These are phyloP conservation scores for Gymnopilus dilepis DNA, from an alignment of 768 basidiomycete species.

Conservation along the genomic window DNA sequence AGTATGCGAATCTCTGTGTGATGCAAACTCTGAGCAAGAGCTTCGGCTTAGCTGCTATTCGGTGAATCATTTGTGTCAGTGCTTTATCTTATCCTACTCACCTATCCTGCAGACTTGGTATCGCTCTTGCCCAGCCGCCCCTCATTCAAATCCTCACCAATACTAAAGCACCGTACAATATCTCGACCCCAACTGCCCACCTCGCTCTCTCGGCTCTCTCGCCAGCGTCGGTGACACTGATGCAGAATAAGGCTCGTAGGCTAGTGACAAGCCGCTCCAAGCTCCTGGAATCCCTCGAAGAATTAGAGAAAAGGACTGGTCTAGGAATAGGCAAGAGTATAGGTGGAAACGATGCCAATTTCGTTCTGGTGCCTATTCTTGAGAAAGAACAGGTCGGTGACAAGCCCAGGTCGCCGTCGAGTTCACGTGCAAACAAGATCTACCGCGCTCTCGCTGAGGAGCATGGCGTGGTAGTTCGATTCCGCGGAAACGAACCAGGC, in stretches of 20 bases:
- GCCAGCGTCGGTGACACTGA: conserved; percentile 59
- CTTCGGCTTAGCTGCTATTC: conserved; percentile 93
- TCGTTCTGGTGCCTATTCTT: conserved; percentile 81
- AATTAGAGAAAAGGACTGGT: conserved; percentile 35
- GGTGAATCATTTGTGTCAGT: conserved; percentile 50
- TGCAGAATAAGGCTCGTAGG: conserved; percentile 67
- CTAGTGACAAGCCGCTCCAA: conserved; percentile 62
- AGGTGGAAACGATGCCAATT: conserved; percentile 90
- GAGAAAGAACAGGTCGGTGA: conserved; percentile 39
- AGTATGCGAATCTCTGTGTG: conserved; percentile 91
- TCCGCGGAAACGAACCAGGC: conserved; percentile 83
- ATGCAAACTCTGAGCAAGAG: conserved; percentile 97
- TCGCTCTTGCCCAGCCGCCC: conserved; percentile 88
- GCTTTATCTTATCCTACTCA: neutral
- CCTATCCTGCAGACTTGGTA: conserved; percentile 67
- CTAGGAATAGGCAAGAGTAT: conserved; percentile 70
- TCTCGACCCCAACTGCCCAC: conserved; percentile 87
- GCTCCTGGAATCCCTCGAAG: conserved; percentile 56
- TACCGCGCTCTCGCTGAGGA: conserved; percentile 88
- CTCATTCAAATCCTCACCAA: conserved; percentile 91
- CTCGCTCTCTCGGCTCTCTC: conserved; percentile 84
- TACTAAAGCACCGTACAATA: conserved; percentile 97
- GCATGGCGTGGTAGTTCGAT: conserved; percentile 88
- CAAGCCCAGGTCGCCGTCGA: conserved; percentile 33
- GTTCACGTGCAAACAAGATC: conserved; percentile 59